These are phyloP conservation scores for Botryotinia narcissicola DNA, from an alignment of 2,329 filamentous ascomycete genomes.

Conservation along the genomic window DNA sequence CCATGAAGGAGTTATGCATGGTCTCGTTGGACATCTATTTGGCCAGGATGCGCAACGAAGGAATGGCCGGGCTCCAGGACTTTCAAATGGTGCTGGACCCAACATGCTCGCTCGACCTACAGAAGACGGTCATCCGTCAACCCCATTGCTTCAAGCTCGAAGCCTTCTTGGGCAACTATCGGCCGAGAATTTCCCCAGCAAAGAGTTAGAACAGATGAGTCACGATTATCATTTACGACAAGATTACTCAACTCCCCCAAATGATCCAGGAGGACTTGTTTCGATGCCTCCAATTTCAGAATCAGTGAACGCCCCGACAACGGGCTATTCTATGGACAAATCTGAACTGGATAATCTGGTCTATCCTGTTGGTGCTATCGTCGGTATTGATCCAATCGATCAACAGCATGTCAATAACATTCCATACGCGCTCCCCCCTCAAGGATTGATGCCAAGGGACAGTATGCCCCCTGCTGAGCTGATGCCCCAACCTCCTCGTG, in stretches of 20 bases:
- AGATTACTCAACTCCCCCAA: constrained; percentile 38
- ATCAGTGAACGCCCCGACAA: constrained; percentile 43
- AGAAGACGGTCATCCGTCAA: constrained; percentile 60
- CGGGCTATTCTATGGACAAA: constrained; percentile 45
- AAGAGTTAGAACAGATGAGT: constrained; percentile 64
- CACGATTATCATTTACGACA: constrained; percentile 34
- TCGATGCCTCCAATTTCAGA: constrained; percentile 45
- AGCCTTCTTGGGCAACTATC: constrained; percentile 65
- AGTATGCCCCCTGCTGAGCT: constrained; percentile 45
- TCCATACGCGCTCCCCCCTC: constrained; percentile 74
- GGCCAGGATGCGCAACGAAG: constrained; percentile 62
- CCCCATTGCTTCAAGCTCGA: constrained; percentile 65
- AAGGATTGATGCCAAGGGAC: constrained; percentile 42
- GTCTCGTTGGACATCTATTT: constrained; percentile 67
- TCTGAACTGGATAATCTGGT: constrained; percentile 68
- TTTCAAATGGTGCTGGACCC: constrained; percentile 40
- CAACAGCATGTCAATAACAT: constrained; percentile 94
- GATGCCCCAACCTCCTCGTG: constrained; percentile 43
- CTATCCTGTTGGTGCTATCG: constrained; percentile 85
- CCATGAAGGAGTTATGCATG: constrained; percentile 69
- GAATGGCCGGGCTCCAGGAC: constrained; percentile 51
- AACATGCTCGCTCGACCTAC: constrained; percentile 29
- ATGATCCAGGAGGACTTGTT: constrained; percentile 30
- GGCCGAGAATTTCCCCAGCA: constrained; percentile 62
- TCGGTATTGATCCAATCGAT: constrained; percentile 93